Percentiles rank a stretch among this genome's conserved stretches.
Evolutionary conservation across 768 basidiomycete species (phyloP).

Genomic region (Serendipita sp.): DNA sequence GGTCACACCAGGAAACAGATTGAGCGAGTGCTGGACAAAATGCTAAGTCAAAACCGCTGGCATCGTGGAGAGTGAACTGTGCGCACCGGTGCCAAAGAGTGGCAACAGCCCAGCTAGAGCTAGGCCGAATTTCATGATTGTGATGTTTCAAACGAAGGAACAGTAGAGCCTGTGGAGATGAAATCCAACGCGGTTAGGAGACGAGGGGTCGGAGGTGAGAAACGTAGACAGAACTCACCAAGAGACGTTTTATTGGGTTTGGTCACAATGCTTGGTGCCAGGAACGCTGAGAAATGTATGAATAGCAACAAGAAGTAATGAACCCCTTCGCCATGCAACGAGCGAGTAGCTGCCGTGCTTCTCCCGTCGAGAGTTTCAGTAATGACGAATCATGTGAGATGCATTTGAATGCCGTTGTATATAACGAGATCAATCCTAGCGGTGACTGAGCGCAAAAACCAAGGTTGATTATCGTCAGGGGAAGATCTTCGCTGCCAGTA

Average conservation of each 20-base stretch:
- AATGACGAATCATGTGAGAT: not conserved
- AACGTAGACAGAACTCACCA: not conserved
- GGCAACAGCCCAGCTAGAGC: slow-evolving; percentile 1
- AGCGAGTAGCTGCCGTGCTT: slow-evolving; percentile 5
- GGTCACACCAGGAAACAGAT: not conserved
- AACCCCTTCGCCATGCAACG: not conserved
- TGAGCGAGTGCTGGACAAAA: not conserved
- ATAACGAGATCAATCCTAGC: not conserved
- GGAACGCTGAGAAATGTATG: not conserved
- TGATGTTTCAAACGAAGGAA: not conserved
- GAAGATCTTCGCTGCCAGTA: too few species aligned
- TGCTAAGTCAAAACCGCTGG: not conserved
- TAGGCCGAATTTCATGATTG: slow-evolving; percentile 5
- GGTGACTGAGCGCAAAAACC: not conserved
- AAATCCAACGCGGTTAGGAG: not conserved
- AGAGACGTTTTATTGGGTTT: not conserved
- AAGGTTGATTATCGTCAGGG: not conserved
- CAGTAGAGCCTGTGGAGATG: not conserved
- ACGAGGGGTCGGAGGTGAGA: not conserved
- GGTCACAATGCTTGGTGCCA: not conserved
- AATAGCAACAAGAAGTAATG: not conserved
- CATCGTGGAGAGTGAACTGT: not conserved
- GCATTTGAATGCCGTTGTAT: not conserved
- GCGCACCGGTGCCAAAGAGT: slow-evolving; percentile 1
- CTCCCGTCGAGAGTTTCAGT: not conserved